phyloP scores from a whole-genome alignment of 495 filamentous ascomycete species.

The Penicillium robsamsonii region DNA sequence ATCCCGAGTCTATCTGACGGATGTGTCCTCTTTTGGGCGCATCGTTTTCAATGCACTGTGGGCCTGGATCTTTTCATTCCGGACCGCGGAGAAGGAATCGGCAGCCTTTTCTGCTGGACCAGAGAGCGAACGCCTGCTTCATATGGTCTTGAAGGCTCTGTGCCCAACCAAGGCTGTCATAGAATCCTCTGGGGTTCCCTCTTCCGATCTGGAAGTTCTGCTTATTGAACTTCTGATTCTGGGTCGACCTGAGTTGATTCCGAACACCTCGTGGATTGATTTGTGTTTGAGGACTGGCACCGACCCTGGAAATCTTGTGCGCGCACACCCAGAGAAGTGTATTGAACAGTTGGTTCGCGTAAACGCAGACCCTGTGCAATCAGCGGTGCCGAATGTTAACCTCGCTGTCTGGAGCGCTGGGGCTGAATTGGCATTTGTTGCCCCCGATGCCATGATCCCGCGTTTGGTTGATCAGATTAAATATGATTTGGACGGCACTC shows the following conservation, averaged over 20 bases:
- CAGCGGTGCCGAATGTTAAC: constrained; percentile 47
- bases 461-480: constrained; percentile 70
- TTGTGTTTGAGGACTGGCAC: constrained; percentile 71
- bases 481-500: constrained; percentile 63
- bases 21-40: constrained; percentile 53
- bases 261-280: constrained; percentile 81
- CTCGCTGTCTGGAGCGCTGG: constrained; percentile 74
- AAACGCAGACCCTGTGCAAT: constrained; percentile 41
- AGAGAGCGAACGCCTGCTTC: constrained; percentile 49
- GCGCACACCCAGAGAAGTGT: constrained; percentile 47
- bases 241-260: constrained; percentile 73
- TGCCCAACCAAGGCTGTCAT: constrained; percentile 51
- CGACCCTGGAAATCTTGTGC: constrained; percentile 78
- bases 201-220: constrained; percentile 54
- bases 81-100: constrained; percentile 71
- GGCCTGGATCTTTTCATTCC: constrained; percentile 70
- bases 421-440: constrained; percentile 89
- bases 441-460: constrained; percentile 76
- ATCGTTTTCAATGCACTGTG: constrained; percentile 71
- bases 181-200: constrained; percentile 33
- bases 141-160: constrained; percentile 68
- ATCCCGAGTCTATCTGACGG: constrained; percentile 53
- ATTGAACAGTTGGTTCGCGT: constrained; percentile 45
- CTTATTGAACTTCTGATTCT: constrained; percentile 75
- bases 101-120: constrained; percentile 67